Evolutionary conservation across 306 rosid genomes (phyloP).

Genomic region (Dalbergia oliveri): DNA sequence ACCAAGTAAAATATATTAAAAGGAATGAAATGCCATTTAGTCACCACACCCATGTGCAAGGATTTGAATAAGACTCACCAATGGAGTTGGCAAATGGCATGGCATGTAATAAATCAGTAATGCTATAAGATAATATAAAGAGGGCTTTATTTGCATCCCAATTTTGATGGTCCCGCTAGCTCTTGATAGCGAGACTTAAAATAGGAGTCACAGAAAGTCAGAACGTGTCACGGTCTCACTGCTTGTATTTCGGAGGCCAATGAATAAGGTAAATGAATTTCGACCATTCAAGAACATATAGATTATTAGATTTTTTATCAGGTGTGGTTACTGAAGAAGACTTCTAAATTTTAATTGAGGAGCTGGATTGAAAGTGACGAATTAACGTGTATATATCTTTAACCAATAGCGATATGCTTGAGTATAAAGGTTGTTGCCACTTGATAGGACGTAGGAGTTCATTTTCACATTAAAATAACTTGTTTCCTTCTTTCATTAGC

Average conservation of each 20-base stretch:
- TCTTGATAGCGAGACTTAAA: conserved; percentile 28
- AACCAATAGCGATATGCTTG: too few species aligned
- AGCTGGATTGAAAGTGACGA: not conserved
- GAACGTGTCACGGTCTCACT: not conserved
- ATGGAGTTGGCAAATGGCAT: conserved; percentile 43
- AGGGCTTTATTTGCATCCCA: conserved; percentile 22
- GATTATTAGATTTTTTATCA: too few species aligned
- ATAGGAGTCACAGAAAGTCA: conserved; percentile 27
- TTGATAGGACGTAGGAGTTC: conserved; percentile 23
- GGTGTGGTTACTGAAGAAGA: not conserved
- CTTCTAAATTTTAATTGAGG: not conserved
- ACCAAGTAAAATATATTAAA: not conserved
- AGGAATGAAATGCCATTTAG: conserved; percentile 12
- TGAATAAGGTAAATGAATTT: not conserved
- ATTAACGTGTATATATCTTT: too few species aligned
- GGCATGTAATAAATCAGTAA: not conserved
- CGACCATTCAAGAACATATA: not conserved
- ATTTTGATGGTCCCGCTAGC: conserved; percentile 49
- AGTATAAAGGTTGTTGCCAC: conserved; percentile 30
- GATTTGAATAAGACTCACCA: too few species aligned
- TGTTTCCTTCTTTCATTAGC: conserved; percentile 3
- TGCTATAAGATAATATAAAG: not conserved
- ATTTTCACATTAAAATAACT: conserved; percentile 28
- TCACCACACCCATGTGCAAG: conserved; percentile 58
- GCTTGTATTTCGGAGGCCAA: not conserved